Conservation (phyloP, 345 rosid species). For the Conringia planisiliqua region DNA sequence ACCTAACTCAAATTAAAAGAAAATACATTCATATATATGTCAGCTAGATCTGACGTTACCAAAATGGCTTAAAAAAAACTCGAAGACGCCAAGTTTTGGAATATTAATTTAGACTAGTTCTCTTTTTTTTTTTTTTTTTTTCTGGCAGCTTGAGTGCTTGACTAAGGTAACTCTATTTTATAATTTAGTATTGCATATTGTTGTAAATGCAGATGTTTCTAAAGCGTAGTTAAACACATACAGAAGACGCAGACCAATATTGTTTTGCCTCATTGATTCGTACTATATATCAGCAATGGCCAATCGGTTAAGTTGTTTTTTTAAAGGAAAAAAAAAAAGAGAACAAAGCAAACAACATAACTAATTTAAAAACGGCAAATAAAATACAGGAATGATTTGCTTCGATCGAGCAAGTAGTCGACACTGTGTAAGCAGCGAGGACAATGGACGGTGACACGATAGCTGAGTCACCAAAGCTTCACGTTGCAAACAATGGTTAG, state of each 20-base stretch:
- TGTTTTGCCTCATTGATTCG: background rate
- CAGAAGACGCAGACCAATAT: background rate
- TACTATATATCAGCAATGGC: background rate
- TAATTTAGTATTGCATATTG: background rate
- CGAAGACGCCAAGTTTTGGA: background rate
- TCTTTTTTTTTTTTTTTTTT: background rate
- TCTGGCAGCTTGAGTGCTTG: background rate
- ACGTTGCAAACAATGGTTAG: background rate
- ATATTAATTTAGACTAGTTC: background rate
- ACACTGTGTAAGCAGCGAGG: constrained; percentile 17
- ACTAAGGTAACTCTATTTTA: background rate
- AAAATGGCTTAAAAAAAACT: background rate
- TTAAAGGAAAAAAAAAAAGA: background rate
- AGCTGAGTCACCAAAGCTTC: background rate
- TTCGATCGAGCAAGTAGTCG: background rate
- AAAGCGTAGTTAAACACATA: background rate
- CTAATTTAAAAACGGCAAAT: background rate
- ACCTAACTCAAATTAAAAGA: background rate
- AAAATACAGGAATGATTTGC: background rate
- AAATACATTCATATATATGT: constrained; percentile 1
- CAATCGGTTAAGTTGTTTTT: background rate
- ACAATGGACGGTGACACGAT: constrained; percentile 16
- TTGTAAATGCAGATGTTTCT: background rate
- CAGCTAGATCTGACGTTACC: constrained; percentile 23
- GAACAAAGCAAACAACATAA: background rate